phyloP scores from a whole-genome alignment of 2,329 filamentous ascomycete species.

The Pyrenophora graminea region DNA sequence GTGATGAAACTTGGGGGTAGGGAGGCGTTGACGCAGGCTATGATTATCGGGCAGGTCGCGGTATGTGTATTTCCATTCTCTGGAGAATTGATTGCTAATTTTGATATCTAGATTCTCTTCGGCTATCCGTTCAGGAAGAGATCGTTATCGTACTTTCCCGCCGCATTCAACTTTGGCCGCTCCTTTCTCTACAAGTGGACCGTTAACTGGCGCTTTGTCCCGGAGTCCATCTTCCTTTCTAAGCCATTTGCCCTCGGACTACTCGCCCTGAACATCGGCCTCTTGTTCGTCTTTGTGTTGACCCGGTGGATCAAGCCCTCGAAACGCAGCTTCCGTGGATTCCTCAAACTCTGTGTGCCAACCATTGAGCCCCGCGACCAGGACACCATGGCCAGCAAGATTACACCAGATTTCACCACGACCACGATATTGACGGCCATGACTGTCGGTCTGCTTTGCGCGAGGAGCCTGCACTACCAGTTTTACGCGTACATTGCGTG shows the following conservation, averaged over 20 bases:
- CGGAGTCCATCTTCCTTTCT: slow-evolving; percentile 78
- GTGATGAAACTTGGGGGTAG: slow-evolving; percentile 72
- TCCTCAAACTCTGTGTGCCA: slow-evolving; percentile 56
- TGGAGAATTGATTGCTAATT: slow-evolving; percentile 12
- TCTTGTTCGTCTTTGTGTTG: slow-evolving; percentile 69
- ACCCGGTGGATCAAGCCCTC: slow-evolving; percentile 75
- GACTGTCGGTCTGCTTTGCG: slow-evolving; percentile 79
- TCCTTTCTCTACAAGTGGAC: slow-evolving; percentile 98
- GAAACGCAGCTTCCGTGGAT: slow-evolving; percentile 59
- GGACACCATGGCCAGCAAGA: slow-evolving; percentile 58
- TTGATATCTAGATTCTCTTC: slow-evolving; percentile 52
- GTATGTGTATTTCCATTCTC: slow-evolving; percentile 49
- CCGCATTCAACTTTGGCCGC: slow-evolving; percentile 88
- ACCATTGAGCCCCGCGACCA: slow-evolving; percentile 55
- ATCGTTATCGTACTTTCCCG: slow-evolving; percentile 71
- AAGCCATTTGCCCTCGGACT: slow-evolving; percentile 69
- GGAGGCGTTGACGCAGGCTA: slow-evolving; percentile 68
- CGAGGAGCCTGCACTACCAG: slow-evolving; percentile 89
- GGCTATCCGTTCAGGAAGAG: slow-evolving; percentile 71
- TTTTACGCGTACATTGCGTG: slow-evolving; percentile 93
- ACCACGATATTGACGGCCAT: slow-evolving; percentile 77
- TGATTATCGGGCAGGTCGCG: slow-evolving; percentile 78
- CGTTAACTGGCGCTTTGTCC: slow-evolving; percentile 97
- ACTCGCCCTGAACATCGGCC: slow-evolving; percentile 65
- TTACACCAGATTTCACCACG: slow-evolving; percentile 75